A percentile compares a stretch with the other conserved stretches of the same genome.
Evolutionary conservation across 2,329 filamentous ascomycete genomes (phyloP).

Genomic region (Penicillium palitans): DNA sequence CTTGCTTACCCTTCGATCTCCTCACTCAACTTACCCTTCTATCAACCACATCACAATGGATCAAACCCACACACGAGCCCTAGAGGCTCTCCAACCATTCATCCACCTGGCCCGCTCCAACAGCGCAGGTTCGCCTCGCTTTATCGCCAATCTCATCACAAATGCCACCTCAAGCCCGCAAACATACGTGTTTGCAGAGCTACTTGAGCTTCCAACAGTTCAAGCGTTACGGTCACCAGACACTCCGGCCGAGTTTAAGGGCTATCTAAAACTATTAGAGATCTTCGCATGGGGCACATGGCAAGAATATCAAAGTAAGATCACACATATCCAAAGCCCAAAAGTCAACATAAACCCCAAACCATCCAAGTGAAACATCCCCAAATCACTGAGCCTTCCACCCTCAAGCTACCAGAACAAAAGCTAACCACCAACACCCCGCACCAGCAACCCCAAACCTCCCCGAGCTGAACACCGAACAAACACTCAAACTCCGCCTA

Average conservation of each 20-base stretch:
- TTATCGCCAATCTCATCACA: slow-evolving; percentile 79
- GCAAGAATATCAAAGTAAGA: slow-evolving; percentile 65
- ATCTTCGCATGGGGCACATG: slow-evolving; percentile 94
- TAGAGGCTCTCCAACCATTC: slow-evolving; percentile 75
- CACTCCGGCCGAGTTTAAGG: slow-evolving; percentile 60
- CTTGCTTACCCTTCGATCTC: not conserved
- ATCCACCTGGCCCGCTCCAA: slow-evolving; percentile 84
- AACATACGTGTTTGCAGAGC: slow-evolving; percentile 90
- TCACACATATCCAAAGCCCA: slow-evolving; percentile 12
- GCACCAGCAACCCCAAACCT: slow-evolving; percentile 55
- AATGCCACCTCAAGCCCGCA: slow-evolving; percentile 87
- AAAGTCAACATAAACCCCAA: not conserved
- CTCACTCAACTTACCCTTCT: not conserved
- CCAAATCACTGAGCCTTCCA: not conserved
- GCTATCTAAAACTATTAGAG: slow-evolving; percentile 70
- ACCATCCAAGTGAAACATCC: not conserved
- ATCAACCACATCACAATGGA: slow-evolving; percentile 39
- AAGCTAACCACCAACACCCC: slow-evolving; percentile 9
- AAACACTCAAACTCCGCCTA: slow-evolving; percentile 83
- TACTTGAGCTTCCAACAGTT: slow-evolving; percentile 78
- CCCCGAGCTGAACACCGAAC: slow-evolving; percentile 69
- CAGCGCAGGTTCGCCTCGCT: slow-evolving; percentile 67
- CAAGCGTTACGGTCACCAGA: slow-evolving; percentile 63
- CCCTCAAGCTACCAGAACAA: not conserved
- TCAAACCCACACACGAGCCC: slow-evolving; percentile 51